These are phyloP conservation scores for Ajuga chamaepitys DNA, from an alignment of 257 asterid genomes.

Conservation along the genomic window DNA sequence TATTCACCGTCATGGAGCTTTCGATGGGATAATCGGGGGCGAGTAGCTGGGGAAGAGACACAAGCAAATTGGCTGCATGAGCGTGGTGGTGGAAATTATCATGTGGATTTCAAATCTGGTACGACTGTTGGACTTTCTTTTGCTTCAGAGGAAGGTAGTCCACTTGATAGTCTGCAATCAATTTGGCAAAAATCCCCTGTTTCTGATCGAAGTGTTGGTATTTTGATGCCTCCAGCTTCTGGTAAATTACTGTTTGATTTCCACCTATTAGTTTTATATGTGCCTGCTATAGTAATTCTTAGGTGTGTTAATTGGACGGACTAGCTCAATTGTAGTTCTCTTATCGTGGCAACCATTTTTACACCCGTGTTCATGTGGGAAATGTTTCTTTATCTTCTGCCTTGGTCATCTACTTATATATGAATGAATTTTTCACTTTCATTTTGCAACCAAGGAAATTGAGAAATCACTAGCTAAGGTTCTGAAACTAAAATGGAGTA, in stretches of 20 bases:
- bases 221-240: constrained; percentile 29
- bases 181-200: constrained; percentile 48
- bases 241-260: constrained; percentile 29
- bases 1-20: constrained; percentile 90
- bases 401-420: not conserved
- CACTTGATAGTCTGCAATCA: constrained; percentile 42
- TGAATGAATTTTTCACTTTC: not conserved
- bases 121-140: constrained; percentile 38
- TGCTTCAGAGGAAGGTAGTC: constrained; percentile 59
- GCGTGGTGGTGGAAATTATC: constrained; percentile 29
- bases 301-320: not conserved
- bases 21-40: constrained; percentile 82
- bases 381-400: not conserved
- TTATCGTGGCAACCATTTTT: not conserved
- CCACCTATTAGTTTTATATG: not conserved
- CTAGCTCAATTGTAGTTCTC: constrained; percentile 1
- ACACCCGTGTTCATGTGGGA: not conserved
- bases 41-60: constrained; percentile 75
- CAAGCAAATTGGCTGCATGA: constrained; percentile 46
- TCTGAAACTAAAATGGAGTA: not conserved
- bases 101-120: constrained; percentile 44
- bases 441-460: not conserved
- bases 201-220: constrained; percentile 36
- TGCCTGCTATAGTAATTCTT: not conserved
- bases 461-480: not conserved